Evolutionary conservation across 2,329 filamentous ascomycete genomes (phyloP), one percentile per base, ranked within the genome.

Genomic region (Penicillium sp.): DNA sequence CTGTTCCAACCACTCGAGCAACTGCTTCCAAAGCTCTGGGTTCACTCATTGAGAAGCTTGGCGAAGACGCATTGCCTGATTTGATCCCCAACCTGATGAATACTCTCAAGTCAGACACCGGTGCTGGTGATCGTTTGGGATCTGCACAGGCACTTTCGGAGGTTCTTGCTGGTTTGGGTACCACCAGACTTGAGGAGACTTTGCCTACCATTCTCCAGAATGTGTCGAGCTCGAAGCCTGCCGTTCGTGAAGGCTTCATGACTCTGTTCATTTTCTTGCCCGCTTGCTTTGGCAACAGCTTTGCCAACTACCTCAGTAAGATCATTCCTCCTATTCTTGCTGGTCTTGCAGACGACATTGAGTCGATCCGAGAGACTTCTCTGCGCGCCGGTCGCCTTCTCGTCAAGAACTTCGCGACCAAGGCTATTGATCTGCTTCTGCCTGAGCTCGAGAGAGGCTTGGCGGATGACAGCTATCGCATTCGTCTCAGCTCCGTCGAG

Each of bases 231-330:
- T 82, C 85, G 58, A 96, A 95, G 71, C 68, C 93, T 13, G 83
- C 90, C 46, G 89, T 98, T 55, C 84, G 93, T 61, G 93, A 98
- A 76, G 93, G 93, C 39, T 98, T 98, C 75, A 98, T 98, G 93
- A 96, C 93, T 6, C 80, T 98, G 36, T 98, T 98, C 73, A 97
- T 98, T 58, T 98, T 96, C 80, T 82, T 98, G 73, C 93, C 93
- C 9, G 93, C 95, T 45, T 98, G 93, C 73, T 98, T 98, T 62
- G 93, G 93, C 63, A 98, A 98, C 78, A 95, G 90, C 69, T 98
- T 98, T 64, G 86, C 93, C 59, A 90, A 89, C 65, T 98, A 98
- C 65, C 84, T 98, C 52, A 88, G 85, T 71, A 90, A 85, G 66
- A 95, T 98, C 62, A 95, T 98, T 60, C 94, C 93, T 13, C 87